Evolutionary conservation across 2,329 filamentous ascomycete species (phyloP).

Genomic region (Xylaria sp.): DNA sequence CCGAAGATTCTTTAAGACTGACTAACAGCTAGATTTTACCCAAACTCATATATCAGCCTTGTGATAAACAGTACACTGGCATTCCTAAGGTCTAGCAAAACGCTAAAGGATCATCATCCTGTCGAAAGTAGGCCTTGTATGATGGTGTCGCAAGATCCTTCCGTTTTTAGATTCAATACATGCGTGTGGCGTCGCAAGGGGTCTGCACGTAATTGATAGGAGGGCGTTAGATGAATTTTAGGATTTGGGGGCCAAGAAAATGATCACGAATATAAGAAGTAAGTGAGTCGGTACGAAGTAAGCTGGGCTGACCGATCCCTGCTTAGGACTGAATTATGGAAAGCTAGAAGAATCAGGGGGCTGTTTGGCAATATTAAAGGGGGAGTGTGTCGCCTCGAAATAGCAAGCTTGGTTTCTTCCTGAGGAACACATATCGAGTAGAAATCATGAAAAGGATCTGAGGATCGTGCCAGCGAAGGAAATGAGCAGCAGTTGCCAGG

Average conservation of each 20-base stretch:
- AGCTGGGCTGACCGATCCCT: background rate
- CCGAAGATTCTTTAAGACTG: no score
- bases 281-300: background rate
- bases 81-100: no score
- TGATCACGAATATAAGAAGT: background rate
- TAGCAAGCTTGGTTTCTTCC: background rate
- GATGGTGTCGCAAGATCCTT: no score
- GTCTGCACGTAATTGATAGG: background rate
- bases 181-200: background rate
- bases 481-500: constrained; percentile 4
- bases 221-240: background rate
- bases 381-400: background rate
- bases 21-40: no score
- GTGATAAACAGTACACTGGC: no score
- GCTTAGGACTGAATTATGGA: background rate
- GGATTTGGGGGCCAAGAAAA: background rate
- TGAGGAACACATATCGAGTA: background rate
- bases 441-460: background rate
- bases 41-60: no score
- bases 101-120: no score
- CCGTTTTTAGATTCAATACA: no score
- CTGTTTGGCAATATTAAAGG: background rate
- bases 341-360: background rate
- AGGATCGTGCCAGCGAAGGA: background rate
- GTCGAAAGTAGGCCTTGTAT: no score